phyloP scores from a whole-genome alignment of 2,329 filamentous ascomycete species.

The Microdochium nivale region DNA sequence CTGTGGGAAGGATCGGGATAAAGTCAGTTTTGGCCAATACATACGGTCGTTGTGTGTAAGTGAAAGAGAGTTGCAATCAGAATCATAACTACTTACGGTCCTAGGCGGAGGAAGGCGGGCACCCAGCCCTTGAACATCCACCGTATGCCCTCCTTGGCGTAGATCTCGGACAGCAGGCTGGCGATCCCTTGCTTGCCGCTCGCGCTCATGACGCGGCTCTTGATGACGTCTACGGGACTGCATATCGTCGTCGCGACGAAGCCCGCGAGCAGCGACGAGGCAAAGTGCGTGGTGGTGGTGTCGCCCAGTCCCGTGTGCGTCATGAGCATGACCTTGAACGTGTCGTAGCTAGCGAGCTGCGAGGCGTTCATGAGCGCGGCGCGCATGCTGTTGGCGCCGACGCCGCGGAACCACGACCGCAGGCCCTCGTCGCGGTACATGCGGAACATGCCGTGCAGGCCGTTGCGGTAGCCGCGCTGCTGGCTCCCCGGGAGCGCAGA shows the following conservation, averaged over 20 bases:
- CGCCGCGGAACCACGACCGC: constrained; percentile 70
- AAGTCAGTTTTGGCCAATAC: neutral
- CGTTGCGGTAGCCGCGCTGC: constrained; percentile 82
- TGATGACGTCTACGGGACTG: constrained; percentile 81
- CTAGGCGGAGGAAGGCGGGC: constrained; percentile 60
- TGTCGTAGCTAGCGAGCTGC: constrained; percentile 78
- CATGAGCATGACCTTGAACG: constrained; percentile 65
- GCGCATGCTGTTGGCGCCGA: constrained; percentile 72
- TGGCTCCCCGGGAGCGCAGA: constrained; percentile 64
- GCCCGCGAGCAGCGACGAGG: constrained; percentile 68
- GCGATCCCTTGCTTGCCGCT: constrained; percentile 42
- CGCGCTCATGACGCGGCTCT: constrained; percentile 78
- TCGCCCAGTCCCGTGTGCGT: constrained; percentile 59
- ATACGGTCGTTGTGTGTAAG: constrained; percentile 1
- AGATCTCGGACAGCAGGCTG: constrained; percentile 57
- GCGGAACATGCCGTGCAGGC: constrained; percentile 73
- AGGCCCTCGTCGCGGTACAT: constrained; percentile 84
- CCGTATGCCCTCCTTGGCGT: constrained; percentile 58
- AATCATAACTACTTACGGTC: constrained; percentile 41
- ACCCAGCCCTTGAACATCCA: constrained; percentile 93
- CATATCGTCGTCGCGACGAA: constrained; percentile 80
- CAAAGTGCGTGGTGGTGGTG: constrained; percentile 68
- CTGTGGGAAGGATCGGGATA: constrained; percentile 19
- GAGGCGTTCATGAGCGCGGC: constrained; percentile 83
- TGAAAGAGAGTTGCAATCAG: neutral